Evolutionary conservation across 345 rosid genomes (phyloP), one percentile per base, ranked within the genome.

Genomic region (Aquilaria malaccensis): DNA sequence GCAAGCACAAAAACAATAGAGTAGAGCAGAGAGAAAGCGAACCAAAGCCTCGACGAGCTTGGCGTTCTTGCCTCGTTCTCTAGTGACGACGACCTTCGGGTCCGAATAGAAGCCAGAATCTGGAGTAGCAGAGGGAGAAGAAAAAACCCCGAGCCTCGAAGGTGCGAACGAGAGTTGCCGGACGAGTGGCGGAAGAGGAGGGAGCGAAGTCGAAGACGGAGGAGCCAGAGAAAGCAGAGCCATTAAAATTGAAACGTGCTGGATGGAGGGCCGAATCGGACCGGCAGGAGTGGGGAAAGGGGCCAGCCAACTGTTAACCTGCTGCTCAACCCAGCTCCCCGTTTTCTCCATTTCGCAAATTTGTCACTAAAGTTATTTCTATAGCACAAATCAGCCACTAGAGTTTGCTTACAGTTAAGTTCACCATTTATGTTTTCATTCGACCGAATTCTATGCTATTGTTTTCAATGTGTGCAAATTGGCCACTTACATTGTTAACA

Each of bases 61-160:
- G 56, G 74, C 76, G 76, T 93, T 93, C 67, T 87, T 93, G 80
- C 97, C 98, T 33, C 80, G 83, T 73, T 93, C 98, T 71, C 98
- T 84, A 60, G 98, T 89, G 67, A 93, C 96, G 10, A 93, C 90
- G 47, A 89, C 98, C 62, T 78, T 70, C 12, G 92, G 89, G 60
- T 65, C 72, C 61, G 82, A 62, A 22, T 22, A 22, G 22, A 22
- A 22, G 22, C 22, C 22, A 22, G 22, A 22, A 22, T 22, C 22
- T 22, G 22, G 22, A 65, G 62, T 5, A n/a, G 77, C 37, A 50
- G 70, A 46, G 62, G 77, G 55, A 31, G 66, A 45, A 10, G 68
- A 50, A 62, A 74, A 66, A 61, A 62, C 81, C 15, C 58, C 60
- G 61, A 70, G 50, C 57, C 61, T 55, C 37, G 50, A 52, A 53